Conservation (phyloP, 2,329 filamentous ascomycete species). For the Venturia effusa region DNA sequence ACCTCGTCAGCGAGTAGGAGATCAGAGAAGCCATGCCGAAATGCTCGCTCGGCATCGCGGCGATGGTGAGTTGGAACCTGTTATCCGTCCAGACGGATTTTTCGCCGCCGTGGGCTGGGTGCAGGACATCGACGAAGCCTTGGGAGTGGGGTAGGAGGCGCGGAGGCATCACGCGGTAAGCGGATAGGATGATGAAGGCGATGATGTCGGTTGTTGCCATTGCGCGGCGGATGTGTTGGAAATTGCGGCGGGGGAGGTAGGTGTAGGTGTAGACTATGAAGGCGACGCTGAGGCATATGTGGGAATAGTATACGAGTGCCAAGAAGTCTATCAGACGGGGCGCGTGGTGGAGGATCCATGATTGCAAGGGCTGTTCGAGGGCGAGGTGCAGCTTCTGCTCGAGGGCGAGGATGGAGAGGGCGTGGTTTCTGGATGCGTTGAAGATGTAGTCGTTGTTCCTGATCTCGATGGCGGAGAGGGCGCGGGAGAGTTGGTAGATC, state of each 20-base stretch:
- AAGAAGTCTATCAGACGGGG: constrained; percentile 30
- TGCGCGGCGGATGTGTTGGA: constrained; percentile 34
- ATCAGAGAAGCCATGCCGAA: constrained; percentile 33
- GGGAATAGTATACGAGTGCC: constrained; percentile 35
- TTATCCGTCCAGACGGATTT: constrained; percentile 32
- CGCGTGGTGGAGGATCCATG: constrained; percentile 26
- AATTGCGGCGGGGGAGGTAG: constrained; percentile 29
- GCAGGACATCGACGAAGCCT: constrained; percentile 38
- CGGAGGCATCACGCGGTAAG: constrained; percentile 39
- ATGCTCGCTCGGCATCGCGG: constrained; percentile 40
- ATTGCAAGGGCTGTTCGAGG: constrained; percentile 31
- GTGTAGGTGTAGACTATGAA: constrained; percentile 41
- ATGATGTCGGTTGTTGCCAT: constrained; percentile 39
- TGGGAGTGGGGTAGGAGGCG: constrained; percentile 36
- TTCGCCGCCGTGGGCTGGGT: constrained; percentile 15
- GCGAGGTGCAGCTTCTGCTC: constrained; percentile 29
- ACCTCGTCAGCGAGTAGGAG: constrained; percentile 25
- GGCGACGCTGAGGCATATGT: constrained; percentile 34
- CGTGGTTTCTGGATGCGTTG: constrained; percentile 28
- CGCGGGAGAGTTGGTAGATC: constrained; percentile 35
- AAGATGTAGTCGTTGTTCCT: constrained; percentile 29
- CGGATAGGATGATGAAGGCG: constrained; percentile 37
- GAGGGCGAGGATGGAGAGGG: constrained; percentile 29
- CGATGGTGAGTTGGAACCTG: constrained; percentile 36
- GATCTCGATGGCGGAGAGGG: constrained; percentile 32